Evolutionary conservation across 1,139 yeast species (phyloP).

Genomic region (Diutina mesorugosa): DNA sequence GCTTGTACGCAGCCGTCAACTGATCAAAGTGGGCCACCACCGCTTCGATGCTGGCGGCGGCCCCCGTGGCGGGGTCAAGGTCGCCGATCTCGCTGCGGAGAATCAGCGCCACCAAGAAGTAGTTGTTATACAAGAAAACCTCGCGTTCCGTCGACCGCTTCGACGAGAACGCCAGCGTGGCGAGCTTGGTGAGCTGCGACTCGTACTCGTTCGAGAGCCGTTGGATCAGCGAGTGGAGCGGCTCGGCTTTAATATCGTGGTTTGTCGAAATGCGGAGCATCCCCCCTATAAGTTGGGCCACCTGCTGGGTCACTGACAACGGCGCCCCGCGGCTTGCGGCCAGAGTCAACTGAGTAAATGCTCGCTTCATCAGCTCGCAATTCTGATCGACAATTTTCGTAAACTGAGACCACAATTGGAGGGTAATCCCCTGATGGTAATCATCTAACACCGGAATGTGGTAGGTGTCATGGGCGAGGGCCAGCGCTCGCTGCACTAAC

Average conservation of each 20-base stretch:
- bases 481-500: slow-evolving; percentile 49
- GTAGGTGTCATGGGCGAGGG: slow-evolving; percentile 45
- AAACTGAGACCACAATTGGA: slow-evolving; percentile 75
- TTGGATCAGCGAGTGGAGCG: slow-evolving; percentile 53
- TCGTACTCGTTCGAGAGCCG: slow-evolving; percentile 75
- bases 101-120: slow-evolving; percentile 40
- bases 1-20: background rate
- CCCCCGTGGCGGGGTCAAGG: slow-evolving; percentile 3
- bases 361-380: slow-evolving; percentile 50
- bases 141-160: slow-evolving; percentile 39
- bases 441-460: slow-evolving; percentile 68
- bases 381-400: slow-evolving; percentile 67
- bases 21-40: background rate
- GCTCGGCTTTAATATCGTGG: slow-evolving; percentile 37
- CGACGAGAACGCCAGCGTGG: slow-evolving; percentile 25
- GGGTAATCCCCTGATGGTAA: slow-evolving; percentile 54
- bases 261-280: slow-evolving; percentile 41
- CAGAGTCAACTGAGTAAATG: slow-evolving; percentile 15
- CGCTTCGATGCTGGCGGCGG: background rate
- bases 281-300: slow-evolving; percentile 65
- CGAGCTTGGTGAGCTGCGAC: slow-evolving; percentile 56
- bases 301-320: slow-evolving; percentile 54
- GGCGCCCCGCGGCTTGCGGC: slow-evolving; percentile 38
- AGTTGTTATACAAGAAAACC: slow-evolving; percentile 66
- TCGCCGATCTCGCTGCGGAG: slow-evolving; percentile 34